These are phyloP conservation scores for Polychytrium aggregatum DNA, from an alignment of 192 early-diverging fungal genomes.

Conservation along the genomic window DNA sequence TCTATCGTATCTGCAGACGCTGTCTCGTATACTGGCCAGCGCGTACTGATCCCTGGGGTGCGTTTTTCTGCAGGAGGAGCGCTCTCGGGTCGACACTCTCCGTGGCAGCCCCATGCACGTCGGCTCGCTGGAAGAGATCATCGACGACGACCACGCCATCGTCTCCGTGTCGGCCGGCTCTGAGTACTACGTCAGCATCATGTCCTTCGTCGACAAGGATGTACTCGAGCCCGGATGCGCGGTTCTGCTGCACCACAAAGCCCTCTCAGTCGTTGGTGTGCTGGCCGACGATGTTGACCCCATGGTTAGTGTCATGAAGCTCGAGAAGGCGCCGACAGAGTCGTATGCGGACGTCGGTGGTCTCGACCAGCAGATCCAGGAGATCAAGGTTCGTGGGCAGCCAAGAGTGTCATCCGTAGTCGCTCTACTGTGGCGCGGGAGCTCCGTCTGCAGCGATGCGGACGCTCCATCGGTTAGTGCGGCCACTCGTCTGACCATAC, in stretches of 20 bases:
- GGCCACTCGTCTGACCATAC: not conserved
- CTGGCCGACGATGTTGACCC: conserved; percentile 91
- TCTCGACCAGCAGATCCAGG: conserved; percentile 91
- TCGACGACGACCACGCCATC: conserved; percentile 99
- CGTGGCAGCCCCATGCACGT: conserved; percentile 96
- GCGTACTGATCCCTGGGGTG: too few relatives aligned
- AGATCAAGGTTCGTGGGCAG: conserved; percentile 57
- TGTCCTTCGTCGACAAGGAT: conserved; percentile 99
- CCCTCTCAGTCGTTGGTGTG: conserved; percentile 86
- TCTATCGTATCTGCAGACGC: too few relatives aligned
- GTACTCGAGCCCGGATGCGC: conserved; percentile 93
- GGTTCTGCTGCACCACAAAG: conserved; percentile 73
- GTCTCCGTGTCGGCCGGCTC: conserved; percentile 84
- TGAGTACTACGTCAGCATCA: conserved; percentile 94
- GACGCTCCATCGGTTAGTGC: too few relatives aligned
- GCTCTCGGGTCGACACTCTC: conserved; percentile 87
- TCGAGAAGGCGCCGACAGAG: conserved; percentile 94
- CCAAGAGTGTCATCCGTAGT: too few relatives aligned
- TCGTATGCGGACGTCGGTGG: conserved; percentile 98
- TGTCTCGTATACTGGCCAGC: too few relatives aligned
- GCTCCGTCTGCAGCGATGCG: too few relatives aligned
- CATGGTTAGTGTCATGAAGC: conserved; percentile 99
- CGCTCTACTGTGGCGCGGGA: too few relatives aligned
- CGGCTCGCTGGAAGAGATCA: conserved; percentile 94
- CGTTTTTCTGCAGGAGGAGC: conserved; percentile 71